Evolutionary conservation across 768 basidiomycete species (phyloP), one percentile per base, ranked within the genome.

Genomic region (Tulasnella sp.): DNA sequence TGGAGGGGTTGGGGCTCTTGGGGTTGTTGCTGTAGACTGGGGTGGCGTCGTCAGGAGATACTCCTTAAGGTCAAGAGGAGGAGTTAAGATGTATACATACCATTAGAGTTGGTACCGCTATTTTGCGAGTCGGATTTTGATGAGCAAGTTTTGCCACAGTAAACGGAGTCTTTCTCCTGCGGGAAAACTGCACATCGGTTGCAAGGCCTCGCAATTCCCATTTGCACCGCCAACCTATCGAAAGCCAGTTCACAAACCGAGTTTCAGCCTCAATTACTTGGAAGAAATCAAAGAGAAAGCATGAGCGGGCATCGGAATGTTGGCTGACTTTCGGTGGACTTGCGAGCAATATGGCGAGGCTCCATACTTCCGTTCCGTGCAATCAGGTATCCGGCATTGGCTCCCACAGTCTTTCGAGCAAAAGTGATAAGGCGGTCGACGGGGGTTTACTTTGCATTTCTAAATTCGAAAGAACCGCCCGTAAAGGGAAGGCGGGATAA

Each of bases 71-170:
- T 55, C 29, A 75, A 39, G 0, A 20, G 20, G 42, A 10, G 5
- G 15, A n/a, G 35, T 0, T 0, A 29, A 23, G 74, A 37, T 16
- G 15, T 20, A 29, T 7, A 29, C 74, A 10, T 48, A 73, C 46
- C 11, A 48, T 13, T 73, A 3, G 61, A 18, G 29, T 5, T 23
- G 16, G 18, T 5, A 18, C n/a, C 23, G 23, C 15, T 18, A 26
- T 40, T 35, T 61, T 32, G 32, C 26, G 61, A 13, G n/a, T 37
- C 55, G 2, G 75, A n/a, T 44, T 37, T 57, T 32, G 55, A 18
- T 39, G 37, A 29, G 37, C 75, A 76, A 51, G 51, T 76, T 35
- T 69, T 76, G 26, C 75, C 75, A n/a, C 75, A 76, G 26, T 76
- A 76, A 40, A 37, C 35, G 15, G 37, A 57, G 61, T 44, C 55